These are phyloP conservation scores for Heliamphora pulchella DNA, from an alignment of 179 eudicot genomes.

Conservation along the genomic window DNA sequence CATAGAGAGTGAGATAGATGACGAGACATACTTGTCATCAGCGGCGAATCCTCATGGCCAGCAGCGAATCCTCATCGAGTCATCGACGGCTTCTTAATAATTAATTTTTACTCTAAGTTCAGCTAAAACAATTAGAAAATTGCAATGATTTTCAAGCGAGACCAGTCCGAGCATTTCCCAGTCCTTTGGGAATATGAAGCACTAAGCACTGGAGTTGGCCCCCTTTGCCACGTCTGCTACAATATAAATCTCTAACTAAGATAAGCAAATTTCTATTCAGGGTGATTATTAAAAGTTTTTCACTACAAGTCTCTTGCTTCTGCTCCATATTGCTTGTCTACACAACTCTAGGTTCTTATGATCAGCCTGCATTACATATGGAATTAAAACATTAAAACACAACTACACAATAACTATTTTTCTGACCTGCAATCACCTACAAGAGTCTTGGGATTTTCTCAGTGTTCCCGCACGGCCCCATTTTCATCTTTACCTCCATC, in stretches of 20 bases:
- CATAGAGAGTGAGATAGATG: too few species aligned
- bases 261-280: not conserved
- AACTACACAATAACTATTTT: not conserved
- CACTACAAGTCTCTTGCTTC: not conserved
- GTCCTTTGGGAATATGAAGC: not conserved
- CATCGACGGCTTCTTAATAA: too few species aligned
- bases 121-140: too few species aligned
- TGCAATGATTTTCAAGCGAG: too few species aligned
- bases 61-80: too few species aligned
- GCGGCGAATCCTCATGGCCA: too few species aligned
- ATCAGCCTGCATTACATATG: not conserved
- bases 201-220: not conserved
- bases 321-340: not conserved
- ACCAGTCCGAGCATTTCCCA: too few species aligned
- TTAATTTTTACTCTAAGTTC: too few species aligned
- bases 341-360: not conserved
- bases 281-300: not conserved
- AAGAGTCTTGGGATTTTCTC: not conserved
- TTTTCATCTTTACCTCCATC: constrained; percentile 39
- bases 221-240: not conserved
- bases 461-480: not conserved
- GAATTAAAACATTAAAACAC: not conserved
- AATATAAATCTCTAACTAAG: too few species aligned
- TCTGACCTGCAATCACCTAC: not conserved
- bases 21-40: too few species aligned